phyloP scores from a whole-genome alignment of 345 rosid genomes.

The Eucalyptus shirleyi region DNA sequence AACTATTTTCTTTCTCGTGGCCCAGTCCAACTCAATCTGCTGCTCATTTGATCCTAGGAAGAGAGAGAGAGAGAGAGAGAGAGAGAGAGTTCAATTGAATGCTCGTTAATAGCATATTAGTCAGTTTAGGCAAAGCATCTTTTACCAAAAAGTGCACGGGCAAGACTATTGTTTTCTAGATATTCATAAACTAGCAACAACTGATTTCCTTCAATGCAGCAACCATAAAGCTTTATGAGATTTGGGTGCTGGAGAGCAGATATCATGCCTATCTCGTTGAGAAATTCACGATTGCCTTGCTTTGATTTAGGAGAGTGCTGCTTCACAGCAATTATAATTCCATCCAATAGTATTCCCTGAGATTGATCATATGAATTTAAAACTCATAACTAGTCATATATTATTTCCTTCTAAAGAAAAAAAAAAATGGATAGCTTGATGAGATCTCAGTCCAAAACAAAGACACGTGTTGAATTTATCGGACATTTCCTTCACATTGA shows the following conservation, averaged over 20 bases:
- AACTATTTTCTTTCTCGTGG: conserved; percentile 39
- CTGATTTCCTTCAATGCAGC: conserved; percentile 55
- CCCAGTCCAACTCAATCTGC: conserved; percentile 34
- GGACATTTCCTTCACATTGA: neutral
- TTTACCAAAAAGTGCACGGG: conserved; percentile 52
- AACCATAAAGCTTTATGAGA: conserved; percentile 49
- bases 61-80: neutral
- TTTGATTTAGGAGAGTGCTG: conserved; percentile 59
- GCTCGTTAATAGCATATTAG: neutral
- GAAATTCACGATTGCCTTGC: conserved; percentile 64
- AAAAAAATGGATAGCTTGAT: neutral
- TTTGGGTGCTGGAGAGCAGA: conserved; percentile 61
- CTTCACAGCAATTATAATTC: conserved; percentile 46
- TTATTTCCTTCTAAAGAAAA: neutral
- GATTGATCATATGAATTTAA: neutral
- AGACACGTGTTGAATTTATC: neutral
- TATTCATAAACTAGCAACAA: conserved; percentile 48
- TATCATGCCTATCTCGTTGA: conserved; percentile 62
- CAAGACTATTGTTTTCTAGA: conserved; percentile 50
- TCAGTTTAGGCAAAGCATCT: neutral
- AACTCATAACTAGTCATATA: neutral
- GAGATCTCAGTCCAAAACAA: neutral
- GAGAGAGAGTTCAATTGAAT: neutral
- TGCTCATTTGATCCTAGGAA: conserved; percentile 6
- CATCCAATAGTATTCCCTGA: conserved; percentile 42